phyloP scores from a whole-genome alignment of 2,329 filamentous ascomycete genomes.

The Cryphonectria nitschkei region DNA sequence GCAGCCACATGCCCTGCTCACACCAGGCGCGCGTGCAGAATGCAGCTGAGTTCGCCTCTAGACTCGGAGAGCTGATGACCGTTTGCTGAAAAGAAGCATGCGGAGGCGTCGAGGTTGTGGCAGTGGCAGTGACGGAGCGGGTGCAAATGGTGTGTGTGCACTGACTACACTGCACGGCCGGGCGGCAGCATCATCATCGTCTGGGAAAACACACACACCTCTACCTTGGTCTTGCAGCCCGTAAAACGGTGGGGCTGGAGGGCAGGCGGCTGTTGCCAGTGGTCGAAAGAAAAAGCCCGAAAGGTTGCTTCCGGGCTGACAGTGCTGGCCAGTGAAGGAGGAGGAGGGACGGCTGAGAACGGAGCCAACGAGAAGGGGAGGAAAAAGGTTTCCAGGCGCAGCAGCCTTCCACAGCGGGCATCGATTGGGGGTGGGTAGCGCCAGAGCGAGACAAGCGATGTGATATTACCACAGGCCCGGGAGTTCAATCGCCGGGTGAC shows the following conservation, averaged over 20 bases:
- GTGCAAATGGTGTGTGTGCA: neutral
- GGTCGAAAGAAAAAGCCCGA: neutral
- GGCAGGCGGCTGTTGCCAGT: neutral
- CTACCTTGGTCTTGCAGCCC: neutral
- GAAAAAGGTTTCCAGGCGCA: neutral
- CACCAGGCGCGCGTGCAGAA: neutral
- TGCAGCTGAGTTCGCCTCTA: neutral
- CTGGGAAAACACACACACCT: neutral
- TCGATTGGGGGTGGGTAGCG: conserved; percentile 16
- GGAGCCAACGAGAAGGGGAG: neutral
- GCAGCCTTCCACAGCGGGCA: conserved; percentile 9
- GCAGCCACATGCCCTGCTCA: neutral
- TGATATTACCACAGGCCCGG: conserved; percentile 7
- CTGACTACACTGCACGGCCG: neutral
- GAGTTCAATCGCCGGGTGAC: neutral
- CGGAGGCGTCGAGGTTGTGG: neutral
- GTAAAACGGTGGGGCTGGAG: neutral
- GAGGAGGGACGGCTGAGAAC: neutral
- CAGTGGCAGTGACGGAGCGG: neutral
- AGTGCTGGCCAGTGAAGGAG: neutral
- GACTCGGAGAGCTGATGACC: conserved; percentile 9
- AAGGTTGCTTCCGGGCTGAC: neutral
- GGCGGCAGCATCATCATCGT: neutral
- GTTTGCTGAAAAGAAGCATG: conserved; percentile 1
- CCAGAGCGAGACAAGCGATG: conserved; percentile 12